Conservation (phyloP, 192 early-diverging fungal species). For the Chytriomyces sp. region DNA sequence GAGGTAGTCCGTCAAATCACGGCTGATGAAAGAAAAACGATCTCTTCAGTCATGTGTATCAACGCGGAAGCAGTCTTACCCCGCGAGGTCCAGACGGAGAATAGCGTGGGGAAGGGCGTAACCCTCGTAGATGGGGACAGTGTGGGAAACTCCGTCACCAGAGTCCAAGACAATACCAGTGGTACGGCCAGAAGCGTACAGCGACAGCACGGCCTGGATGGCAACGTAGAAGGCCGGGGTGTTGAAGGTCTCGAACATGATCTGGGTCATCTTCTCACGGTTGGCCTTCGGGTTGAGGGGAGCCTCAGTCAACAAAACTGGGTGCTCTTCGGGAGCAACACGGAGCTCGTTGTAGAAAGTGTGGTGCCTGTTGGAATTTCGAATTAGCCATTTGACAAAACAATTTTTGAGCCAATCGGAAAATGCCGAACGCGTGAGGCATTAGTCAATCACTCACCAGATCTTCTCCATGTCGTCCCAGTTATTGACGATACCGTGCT, state of each 20-base stretch:
- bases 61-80: conserved; percentile 13
- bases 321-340: conserved; percentile 68
- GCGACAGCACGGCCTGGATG: conserved; percentile 59
- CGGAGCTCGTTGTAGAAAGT: conserved; percentile 68
- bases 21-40: conserved; percentile 8
- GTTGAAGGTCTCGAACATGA: conserved; percentile 69
- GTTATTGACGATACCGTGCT: conserved; percentile 68
- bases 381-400: background rate
- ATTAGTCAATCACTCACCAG: conserved; percentile 38
- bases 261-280: conserved; percentile 66
- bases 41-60: conserved; percentile 41
- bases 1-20: conserved; percentile 50
- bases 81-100: conserved; percentile 58
- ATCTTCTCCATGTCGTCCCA: conserved; percentile 75
- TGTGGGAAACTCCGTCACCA: conserved; percentile 67
- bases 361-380: conserved; percentile 49
- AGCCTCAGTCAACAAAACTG: conserved; percentile 64
- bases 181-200: conserved; percentile 60
- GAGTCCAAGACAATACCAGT: conserved; percentile 62
- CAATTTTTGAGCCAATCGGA: conserved; percentile 8
- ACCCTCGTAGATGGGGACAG: conserved; percentile 67
- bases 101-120: conserved; percentile 46
- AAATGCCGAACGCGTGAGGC: background rate
- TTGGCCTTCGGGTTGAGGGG: conserved; percentile 66
- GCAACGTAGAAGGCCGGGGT: conserved; percentile 64